Evolutionary conservation across 257 asterid species (phyloP).

Genomic region (Jaltomata sinuosa): DNA sequence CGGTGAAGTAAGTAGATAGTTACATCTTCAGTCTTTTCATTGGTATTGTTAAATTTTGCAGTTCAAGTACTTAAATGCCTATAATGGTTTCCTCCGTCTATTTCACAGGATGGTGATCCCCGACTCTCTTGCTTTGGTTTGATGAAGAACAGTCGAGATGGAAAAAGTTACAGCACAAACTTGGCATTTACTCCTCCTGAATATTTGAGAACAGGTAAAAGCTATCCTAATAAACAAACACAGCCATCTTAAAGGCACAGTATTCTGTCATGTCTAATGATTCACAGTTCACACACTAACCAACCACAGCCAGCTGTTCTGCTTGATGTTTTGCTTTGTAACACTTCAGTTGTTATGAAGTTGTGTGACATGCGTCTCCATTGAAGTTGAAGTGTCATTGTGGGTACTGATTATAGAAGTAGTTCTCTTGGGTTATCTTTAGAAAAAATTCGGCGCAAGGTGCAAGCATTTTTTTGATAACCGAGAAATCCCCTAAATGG

Average conservation of each 20-base stretch:
- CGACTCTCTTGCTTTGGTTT: slow-evolving; percentile 71
- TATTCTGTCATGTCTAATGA: background rate
- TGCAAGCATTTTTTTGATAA: no score
- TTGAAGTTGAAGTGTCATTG: background rate
- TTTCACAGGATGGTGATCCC: slow-evolving; percentile 69
- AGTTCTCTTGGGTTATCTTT: background rate
- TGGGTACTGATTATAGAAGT: background rate
- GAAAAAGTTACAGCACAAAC: slow-evolving; percentile 78
- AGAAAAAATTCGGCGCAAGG: no score
- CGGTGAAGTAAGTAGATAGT: background rate
- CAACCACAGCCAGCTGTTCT: background rate
- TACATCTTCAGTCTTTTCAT: background rate
- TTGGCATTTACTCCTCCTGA: slow-evolving; percentile 81
- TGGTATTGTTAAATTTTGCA: background rate
- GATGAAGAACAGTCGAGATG: slow-evolving; percentile 71
- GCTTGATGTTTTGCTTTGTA: background rate
- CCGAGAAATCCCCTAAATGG: background rate
- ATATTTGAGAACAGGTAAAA: slow-evolving; percentile 53
- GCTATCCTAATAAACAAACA: background rate
- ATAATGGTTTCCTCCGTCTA: background rate
- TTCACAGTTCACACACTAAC: background rate
- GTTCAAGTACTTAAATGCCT: background rate
- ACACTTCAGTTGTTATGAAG: background rate
- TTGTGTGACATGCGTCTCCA: background rate
- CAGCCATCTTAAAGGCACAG: background rate